These are phyloP conservation scores for Apiotrichum akiyoshidainum DNA, from an alignment of 1,284 basidiomycete genomes.

Conservation along the genomic window DNA sequence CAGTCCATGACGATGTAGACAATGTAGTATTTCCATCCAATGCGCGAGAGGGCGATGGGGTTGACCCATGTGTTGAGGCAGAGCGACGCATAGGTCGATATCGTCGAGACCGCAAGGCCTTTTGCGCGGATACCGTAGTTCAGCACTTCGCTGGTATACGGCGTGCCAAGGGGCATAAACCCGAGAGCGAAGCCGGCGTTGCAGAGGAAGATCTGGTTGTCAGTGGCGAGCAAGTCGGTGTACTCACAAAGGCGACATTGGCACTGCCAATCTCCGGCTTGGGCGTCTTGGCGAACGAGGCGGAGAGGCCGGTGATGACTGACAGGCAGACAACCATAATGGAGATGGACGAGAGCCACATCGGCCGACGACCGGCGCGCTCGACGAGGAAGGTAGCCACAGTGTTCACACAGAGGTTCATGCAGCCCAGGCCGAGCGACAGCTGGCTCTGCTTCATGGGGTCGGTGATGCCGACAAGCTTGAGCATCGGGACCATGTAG, in stretches of 20 bases:
- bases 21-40: slow-evolving; percentile 25
- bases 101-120: slow-evolving; percentile 24
- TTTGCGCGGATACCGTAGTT: slow-evolving; percentile 10
- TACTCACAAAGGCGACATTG: too few species aligned
- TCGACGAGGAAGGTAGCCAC: slow-evolving; percentile 28
- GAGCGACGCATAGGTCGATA: slow-evolving; percentile 13
- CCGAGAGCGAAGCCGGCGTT: slow-evolving; percentile 19
- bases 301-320: slow-evolving; percentile 54
- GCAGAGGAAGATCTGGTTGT: too few species aligned
- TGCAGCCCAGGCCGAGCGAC: slow-evolving; percentile 60
- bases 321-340: slow-evolving; percentile 31
- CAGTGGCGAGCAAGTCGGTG: too few species aligned
- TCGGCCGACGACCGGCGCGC: slow-evolving; percentile 29
- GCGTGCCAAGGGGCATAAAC: slow-evolving; percentile 6
- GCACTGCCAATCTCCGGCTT: background rate
- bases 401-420: background rate
- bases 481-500: slow-evolving; percentile 68
- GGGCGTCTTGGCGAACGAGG: slow-evolving; percentile 53
- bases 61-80: slow-evolving; percentile 30
- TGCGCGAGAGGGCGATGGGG: slow-evolving; percentile 24
- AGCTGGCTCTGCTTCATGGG: slow-evolving; percentile 65
- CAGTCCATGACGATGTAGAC: slow-evolving; percentile 32
- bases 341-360: slow-evolving; percentile 34
- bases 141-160: slow-evolving; percentile 28
- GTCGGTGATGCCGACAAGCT: slow-evolving; percentile 62